These are phyloP conservation scores for Nothopassalora personata DNA, from an alignment of 2,329 filamentous ascomycete genomes.

Conservation along the genomic window DNA sequence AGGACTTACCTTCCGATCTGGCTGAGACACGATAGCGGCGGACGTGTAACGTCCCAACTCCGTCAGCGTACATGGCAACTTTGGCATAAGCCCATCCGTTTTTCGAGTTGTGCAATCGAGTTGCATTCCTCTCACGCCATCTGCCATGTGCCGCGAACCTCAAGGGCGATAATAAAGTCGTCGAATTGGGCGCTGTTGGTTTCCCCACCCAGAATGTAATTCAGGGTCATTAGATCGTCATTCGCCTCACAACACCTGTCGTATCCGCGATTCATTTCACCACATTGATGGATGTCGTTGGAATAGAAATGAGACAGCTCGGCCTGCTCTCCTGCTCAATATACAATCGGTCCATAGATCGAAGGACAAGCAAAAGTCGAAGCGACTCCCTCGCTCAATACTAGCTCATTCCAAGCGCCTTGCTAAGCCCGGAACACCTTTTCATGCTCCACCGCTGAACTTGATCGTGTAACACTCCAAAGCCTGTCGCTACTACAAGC, in stretches of 20 bases:
- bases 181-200: too few species aligned
- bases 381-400: not conserved
- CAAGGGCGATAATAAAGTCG: too few species aligned
- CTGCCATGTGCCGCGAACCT: too few species aligned
- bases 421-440: conserved; percentile 6
- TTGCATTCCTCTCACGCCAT: too few species aligned
- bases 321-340: conserved; percentile 3
- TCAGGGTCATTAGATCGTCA: too few species aligned
- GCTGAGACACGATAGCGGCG: too few species aligned
- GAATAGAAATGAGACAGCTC: conserved; percentile 5
- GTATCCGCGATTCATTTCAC: not conserved
- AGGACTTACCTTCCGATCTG: too few species aligned
- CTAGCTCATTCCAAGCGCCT: conserved; percentile 3
- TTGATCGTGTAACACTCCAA: conserved; percentile 2
- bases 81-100: too few species aligned
- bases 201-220: too few species aligned
- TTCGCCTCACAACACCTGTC: not conserved
- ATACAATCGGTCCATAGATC: conserved; percentile 4
- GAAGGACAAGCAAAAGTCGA: not conserved
- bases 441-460: conserved; percentile 2
- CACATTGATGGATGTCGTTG: not conserved
- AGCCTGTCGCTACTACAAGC: conserved; percentile 4
- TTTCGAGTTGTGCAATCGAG: too few species aligned
- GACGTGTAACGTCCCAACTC: too few species aligned
- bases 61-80: too few species aligned